A percentile compares a stretch with the other conserved stretches of the same genome.
These are phyloP conservation scores for Ophiocytium majus DNA, from an alignment of 352 stramenopile genomes.

Conservation along the genomic window DNA sequence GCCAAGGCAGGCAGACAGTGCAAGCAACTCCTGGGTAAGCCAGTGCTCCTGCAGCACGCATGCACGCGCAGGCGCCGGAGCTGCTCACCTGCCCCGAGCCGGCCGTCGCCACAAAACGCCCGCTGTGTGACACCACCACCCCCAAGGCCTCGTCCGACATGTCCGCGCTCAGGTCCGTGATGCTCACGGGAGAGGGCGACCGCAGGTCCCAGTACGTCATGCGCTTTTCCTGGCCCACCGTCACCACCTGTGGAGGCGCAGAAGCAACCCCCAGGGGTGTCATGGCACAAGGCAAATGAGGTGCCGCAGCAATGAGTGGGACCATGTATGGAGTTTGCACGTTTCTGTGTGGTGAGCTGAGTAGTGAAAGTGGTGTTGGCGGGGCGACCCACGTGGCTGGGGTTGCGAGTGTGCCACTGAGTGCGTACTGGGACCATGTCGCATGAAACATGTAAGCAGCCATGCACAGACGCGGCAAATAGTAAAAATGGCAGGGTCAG, in stretches of 20 bases:
- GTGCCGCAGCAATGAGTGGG: too few relatives aligned
- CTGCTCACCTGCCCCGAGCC: constrained; percentile 69
- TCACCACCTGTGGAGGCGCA: constrained; percentile 73
- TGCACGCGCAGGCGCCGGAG: neutral
- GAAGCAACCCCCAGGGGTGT: too few relatives aligned
- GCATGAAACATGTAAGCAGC: too few relatives aligned
- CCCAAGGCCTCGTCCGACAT: constrained; percentile 70
- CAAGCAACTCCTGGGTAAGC: too few relatives aligned
- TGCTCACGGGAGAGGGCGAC: constrained; percentile 72
- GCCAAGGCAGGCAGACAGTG: too few relatives aligned
- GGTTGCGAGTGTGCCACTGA: neutral
- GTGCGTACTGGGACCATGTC: neutral
- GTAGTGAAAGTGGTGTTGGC: neutral
- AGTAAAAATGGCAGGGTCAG: too few relatives aligned
- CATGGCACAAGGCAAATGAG: too few relatives aligned
- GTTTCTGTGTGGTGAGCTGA: neutral
- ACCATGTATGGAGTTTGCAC: neutral
- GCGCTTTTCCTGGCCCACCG: constrained; percentile 82
- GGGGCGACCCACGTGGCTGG: neutral
- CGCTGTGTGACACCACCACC: constrained; percentile 75
- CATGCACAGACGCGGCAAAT: too few relatives aligned
- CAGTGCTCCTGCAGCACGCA: neutral
- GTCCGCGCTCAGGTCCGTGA: constrained; percentile 60
- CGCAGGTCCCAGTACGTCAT: constrained; percentile 85
- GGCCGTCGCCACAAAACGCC: constrained; percentile 77